Percentiles rank a stretch among this genome's conserved stretches.
Conservation (phyloP, 176 grass and related monocot genomes). For the Cocos nucifera region DNA sequence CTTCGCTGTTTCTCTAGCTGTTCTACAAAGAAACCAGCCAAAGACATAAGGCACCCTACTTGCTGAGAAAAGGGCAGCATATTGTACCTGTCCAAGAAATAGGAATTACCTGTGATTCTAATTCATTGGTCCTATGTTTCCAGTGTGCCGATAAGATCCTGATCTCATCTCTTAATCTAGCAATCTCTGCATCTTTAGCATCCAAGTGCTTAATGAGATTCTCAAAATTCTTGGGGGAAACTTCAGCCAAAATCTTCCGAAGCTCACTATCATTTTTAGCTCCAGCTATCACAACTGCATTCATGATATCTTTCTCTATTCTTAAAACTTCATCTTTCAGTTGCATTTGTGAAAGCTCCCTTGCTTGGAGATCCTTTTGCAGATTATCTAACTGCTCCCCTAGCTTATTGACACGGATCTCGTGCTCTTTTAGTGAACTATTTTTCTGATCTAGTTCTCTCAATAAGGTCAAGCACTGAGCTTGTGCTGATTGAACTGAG, state of each 20-base stretch:
- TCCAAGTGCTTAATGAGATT: conserved; percentile 65
- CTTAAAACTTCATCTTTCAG: conserved; percentile 58
- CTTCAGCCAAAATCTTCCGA: conserved; percentile 59
- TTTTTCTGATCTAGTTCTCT: conserved; percentile 74
- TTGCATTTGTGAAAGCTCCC: conserved; percentile 63
- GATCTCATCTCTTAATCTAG: conserved; percentile 80
- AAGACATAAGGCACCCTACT: neutral
- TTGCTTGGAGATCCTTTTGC: conserved; percentile 52
- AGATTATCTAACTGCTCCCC: conserved; percentile 57
- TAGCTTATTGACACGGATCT: conserved; percentile 55
- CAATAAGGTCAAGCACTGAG: conserved; percentile 48
- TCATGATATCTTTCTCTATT: conserved; percentile 62
- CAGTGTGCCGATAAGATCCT: conserved; percentile 74
- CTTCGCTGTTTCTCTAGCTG: conserved; percentile 79
- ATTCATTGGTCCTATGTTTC: conserved; percentile 72
- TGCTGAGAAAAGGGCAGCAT: no score
- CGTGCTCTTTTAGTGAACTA: conserved; percentile 51
- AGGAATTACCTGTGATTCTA: conserved; percentile 53
- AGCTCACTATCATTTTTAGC: conserved; percentile 49
- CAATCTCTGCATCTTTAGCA: conserved; percentile 69
- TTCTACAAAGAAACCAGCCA: neutral
- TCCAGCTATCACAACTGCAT: conserved; percentile 49
- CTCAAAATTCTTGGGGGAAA: conserved; percentile 71
- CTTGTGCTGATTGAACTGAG: conserved; percentile 57
- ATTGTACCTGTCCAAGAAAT: neutral